phyloP scores from a whole-genome alignment of 345 rosid genomes.

The Fremontodendron californicum region DNA sequence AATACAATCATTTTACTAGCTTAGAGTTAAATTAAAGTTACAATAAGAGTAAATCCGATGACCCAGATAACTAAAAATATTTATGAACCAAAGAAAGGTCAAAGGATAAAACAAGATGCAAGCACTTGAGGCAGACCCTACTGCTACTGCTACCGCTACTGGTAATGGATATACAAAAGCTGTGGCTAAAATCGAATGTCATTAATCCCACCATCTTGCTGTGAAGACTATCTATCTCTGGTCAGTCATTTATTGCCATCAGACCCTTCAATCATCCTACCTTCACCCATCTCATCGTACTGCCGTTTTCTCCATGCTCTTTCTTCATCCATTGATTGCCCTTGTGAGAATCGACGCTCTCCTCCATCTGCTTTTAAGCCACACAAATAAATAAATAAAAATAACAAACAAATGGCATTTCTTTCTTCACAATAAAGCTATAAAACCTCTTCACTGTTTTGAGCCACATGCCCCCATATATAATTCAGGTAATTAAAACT shows the following conservation, averaged over 20 bases:
- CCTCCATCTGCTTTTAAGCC: constrained; percentile 43
- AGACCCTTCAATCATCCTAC: constrained; percentile 27
- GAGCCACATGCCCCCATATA: not conserved
- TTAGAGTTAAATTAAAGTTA: constrained; percentile 11
- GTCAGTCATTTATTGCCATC: constrained; percentile 25
- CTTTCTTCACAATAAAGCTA: not conserved
- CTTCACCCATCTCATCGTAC: constrained; percentile 31
- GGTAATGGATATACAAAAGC: not conserved
- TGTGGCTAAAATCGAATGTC: not conserved
- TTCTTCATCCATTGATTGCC: constrained; percentile 33
- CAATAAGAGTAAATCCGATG: constrained; percentile 18
- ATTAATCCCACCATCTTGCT: constrained; percentile 12
- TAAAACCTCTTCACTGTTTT: not conserved
- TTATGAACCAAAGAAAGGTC: not conserved
- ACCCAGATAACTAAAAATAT: not conserved
- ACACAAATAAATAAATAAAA: constrained; percentile 13
- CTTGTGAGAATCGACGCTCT: constrained; percentile 29
- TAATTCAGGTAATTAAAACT: not conserved
- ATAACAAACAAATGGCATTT: constrained; percentile 1
- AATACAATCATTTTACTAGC: constrained; percentile 19
- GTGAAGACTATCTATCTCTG: constrained; percentile 3
- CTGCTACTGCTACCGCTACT: not conserved
- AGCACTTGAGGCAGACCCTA: not conserved
- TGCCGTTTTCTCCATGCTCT: constrained; percentile 35
- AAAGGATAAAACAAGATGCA: not conserved